Base-by-base conservation (phyloP, 345 rosid species). In the Citrus hindsii region DNA sequence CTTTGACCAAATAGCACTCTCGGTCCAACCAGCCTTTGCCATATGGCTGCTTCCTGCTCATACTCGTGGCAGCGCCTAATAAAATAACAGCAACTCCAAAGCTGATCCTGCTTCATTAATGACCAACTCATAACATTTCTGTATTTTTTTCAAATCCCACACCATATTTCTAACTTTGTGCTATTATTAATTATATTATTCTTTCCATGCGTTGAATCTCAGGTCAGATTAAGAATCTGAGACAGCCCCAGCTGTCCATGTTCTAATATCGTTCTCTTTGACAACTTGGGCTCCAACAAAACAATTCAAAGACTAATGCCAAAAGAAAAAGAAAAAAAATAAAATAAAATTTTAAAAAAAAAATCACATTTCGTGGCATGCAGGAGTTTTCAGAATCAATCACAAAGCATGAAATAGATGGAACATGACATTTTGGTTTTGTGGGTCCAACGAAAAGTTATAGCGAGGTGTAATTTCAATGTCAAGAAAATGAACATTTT, bases 1-100 rank as follows among this genome's bases (percentile, higher is more conserved):
- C 85, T 69, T 80, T 93, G 60, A 92, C 95, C 3, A 87, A 40
- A 76, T 92, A 95, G 82, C 98, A 95, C 27, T 92, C 89, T 21
- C 83, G 84, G 9, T 90, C 86, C 13, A 93, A 64, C 98, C 98
- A 93, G 28, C 97, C 98, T 74, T 79, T 77, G 9, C 97, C 91
- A 53, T 89, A 95, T 2, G 69, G 32, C 71, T 95, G 98, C 68
- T n/a, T 71, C 71, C 81, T 82, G 89, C 90, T 92, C 94, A 95
- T 93, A 73, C 92, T 95, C 22, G 89, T 87, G 66, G 93, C 90
- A 10, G 82, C 83, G 24, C 92, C 73, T 40, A 95, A 30, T 28
- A 95, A 56, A 32, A 85, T 74, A 2, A 77, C 85, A 7, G 84
- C 94, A 22, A 85, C 40, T 65, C 90, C 95, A 73, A 88, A 93